These are phyloP conservation scores for Claviceps fusiformis DNA, from an alignment of 2,329 filamentous ascomycete genomes.

Conservation along the genomic window DNA sequence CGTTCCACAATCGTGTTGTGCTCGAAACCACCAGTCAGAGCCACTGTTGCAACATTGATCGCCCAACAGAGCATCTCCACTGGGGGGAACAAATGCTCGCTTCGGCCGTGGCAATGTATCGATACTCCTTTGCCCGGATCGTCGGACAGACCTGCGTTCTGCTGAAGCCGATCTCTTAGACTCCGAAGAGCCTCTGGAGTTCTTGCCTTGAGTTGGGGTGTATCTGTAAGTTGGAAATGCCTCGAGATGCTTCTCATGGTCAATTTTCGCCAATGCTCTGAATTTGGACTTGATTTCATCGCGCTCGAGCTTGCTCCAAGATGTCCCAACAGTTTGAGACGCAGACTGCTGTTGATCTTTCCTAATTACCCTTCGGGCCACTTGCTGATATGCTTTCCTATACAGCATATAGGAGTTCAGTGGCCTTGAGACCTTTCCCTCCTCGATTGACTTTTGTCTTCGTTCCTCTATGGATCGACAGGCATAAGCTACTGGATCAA, in stretches of 20 bases:
- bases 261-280: conserved; percentile 63
- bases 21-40: conserved; percentile 1
- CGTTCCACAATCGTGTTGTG: not conserved
- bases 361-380: conserved; percentile 65
- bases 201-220: conserved; percentile 58
- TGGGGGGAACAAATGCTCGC: not conserved
- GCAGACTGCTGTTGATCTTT: conserved; percentile 91
- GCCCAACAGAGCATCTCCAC: not conserved
- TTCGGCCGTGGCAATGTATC: not conserved
- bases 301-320: conserved; percentile 66
- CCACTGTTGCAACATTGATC: not conserved
- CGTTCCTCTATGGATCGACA: conserved; percentile 4
- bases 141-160: conserved; percentile 30
- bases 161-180: conserved; percentile 1
- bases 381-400: conserved; percentile 78
- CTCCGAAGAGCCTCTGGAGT: conserved; percentile 11
- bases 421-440: conserved; percentile 52
- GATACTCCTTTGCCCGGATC: conserved; percentile 10
- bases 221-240: conserved; percentile 94
- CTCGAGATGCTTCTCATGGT: conserved; percentile 69
- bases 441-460: conserved; percentile 1
- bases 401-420: conserved; percentile 99
- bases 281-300: conserved; percentile 60
- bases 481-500: conserved; percentile 3
- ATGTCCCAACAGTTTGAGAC: conserved; percentile 72